phyloP scores from a whole-genome alignment of 1,284 basidiomycete genomes.

The Ganoderma resinaceum region DNA sequence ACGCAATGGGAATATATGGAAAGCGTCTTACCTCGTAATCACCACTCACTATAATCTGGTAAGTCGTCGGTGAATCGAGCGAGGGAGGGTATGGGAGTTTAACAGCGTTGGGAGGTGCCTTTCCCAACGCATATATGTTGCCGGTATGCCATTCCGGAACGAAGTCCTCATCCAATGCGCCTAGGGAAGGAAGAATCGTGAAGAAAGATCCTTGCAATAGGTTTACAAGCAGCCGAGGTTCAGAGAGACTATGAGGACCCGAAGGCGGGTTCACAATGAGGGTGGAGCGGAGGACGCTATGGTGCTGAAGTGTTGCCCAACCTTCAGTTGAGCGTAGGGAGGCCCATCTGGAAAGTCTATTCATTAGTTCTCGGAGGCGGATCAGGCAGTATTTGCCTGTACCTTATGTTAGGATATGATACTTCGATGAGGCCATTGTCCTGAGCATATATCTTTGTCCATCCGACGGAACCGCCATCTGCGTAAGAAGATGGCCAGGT shows the following conservation, averaged over 20 bases:
- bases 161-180: constrained; percentile 21
- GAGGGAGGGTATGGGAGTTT: constrained; percentile 56
- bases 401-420: constrained; percentile 69
- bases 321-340: constrained; percentile 74
- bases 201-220: constrained; percentile 72
- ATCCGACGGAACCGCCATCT: constrained; percentile 64
- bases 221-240: constrained; percentile 52
- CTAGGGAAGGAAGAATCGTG: constrained; percentile 55
- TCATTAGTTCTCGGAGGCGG: not conserved
- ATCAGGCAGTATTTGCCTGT: constrained; percentile 14
- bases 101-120: constrained; percentile 55
- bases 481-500: constrained; percentile 72
- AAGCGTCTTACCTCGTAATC: constrained; percentile 69
- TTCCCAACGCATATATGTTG: constrained; percentile 72
- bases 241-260: not conserved
- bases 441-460: constrained; percentile 51
- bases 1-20: not conserved
- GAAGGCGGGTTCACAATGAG: constrained; percentile 61
- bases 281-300: constrained; percentile 67
- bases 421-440: constrained; percentile 58
- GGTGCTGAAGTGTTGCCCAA: constrained; percentile 84
- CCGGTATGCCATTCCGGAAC: constrained; percentile 73
- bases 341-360: constrained; percentile 59
- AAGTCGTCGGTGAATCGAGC: constrained; percentile 48
- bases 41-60: constrained; percentile 64